Base-by-base conservation (phyloP, 2,329 filamentous ascomycete species). In the Coniella lustricola region DNA sequence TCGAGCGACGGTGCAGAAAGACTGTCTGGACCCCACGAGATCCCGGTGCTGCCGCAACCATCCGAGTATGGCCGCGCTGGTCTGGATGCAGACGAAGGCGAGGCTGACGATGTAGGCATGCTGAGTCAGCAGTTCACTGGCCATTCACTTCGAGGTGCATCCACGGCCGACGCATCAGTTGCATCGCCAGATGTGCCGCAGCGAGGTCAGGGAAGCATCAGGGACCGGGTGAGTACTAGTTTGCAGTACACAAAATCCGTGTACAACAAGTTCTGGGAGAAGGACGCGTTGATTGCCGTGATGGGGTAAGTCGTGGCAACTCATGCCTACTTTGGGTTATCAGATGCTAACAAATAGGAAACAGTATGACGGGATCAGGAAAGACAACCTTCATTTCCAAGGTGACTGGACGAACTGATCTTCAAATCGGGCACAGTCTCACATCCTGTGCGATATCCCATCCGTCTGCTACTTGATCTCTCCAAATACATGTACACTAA, bases 331-430 rank as follows among this genome's bases (percentile, higher is more conserved):
- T 7, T 17, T 25, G 12, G 12, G 14, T 10, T 8, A 40, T 14
- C n/a, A 31, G 12, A 29, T 16, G 14, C 46, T 46, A 17, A 50
- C 35, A 16, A 10, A 29, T 5, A 10, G 3, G n/a, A 25, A 3
- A 7, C 46, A 62, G 63, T 14, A 63, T 65, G 58, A 67, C 64
- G 8, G 64, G 64, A 10, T 60, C 64, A 4, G 64, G 64, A n/a
- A 67, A 67, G 53, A 66, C 62, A 2, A 65, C 63, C 1, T 66
- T 67, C 46, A 64, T 67, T 44, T 63, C 62, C 3, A 64, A 62
- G 42, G 60, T 61, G 13, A 65, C 63, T 5, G 61, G 61, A n/a
- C 57, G 57, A 10, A 44, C 33, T 9, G 59, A 64, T 42, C 52
- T 66, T 8, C 51, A 59, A 4, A 64, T 66, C 33, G 64, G 64